Conservation (phyloP, 176 grass and related monocot genomes). For the Ensete glaucum region DNA sequence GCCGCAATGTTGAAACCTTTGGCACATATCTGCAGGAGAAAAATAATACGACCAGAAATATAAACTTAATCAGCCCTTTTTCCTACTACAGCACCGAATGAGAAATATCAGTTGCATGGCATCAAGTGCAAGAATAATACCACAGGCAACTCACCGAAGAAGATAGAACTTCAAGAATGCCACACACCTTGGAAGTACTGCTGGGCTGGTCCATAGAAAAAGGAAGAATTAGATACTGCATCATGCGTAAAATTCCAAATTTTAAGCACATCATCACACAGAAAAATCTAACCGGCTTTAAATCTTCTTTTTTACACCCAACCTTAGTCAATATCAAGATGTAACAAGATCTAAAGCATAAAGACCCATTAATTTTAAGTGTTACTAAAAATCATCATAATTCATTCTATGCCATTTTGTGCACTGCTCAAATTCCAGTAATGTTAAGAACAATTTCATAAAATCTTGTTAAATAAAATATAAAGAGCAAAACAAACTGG, state of each 20-base stretch:
- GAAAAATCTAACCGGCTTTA: neutral
- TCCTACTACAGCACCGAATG: neutral
- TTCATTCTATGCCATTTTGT: no score
- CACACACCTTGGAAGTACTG: conserved; percentile 87
- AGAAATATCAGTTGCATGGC: neutral
- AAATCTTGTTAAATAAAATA: neutral
- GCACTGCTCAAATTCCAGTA: no score
- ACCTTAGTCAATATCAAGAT: no score
- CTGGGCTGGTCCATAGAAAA: conserved; percentile 63
- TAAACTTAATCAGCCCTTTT: neutral
- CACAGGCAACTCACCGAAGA: conserved; percentile 45
- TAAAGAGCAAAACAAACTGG: neutral
- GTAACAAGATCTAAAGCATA: no score
- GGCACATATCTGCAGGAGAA: conserved; percentile 59
- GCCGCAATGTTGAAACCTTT: conserved; percentile 70
- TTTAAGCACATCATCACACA: no score
- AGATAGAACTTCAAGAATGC: conserved; percentile 88
- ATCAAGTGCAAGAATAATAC: neutral
- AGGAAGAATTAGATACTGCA: neutral
- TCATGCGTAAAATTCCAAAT: neutral
- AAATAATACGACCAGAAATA: conserved; percentile 7
- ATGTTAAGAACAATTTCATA: no score
- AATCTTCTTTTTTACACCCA: no score
- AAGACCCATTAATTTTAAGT: no score
- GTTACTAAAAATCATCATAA: no score